Base-by-base conservation (phyloP, 108 stramenopile genomes). In the Tribonema minus region DNA sequence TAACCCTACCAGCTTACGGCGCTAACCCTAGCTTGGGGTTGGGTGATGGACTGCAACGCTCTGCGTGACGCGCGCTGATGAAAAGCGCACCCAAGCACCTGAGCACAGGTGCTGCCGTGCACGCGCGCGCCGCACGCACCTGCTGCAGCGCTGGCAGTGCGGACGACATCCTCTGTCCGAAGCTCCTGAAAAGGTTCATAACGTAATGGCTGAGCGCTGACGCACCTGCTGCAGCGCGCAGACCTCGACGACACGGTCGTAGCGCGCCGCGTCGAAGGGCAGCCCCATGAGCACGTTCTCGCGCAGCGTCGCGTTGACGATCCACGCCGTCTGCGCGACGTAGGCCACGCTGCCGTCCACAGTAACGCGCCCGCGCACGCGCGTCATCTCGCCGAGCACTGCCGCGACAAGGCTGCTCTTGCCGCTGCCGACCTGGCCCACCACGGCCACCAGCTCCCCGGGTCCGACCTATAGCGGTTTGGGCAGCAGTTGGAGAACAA, bases 281-380 rank as follows among this genome's bases (percentile, higher is more conserved):
- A 40, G 28, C 12, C 93, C 94, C 76, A 96, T 87, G 27, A 90
- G 61, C 34, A 96, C 88, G 76, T 96, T 96, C 36, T 93, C 93
- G 39, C 81, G 72, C 1, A 96, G 86, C 20, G 92, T 92, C 34
- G 91, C 93, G 76, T 91, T 89, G 90, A 94, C 90, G 35, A 96
- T 94, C 90, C 90, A 96, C 5, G 93, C 88, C 81, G 93, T 91
- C 85, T 96, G 95, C 2, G 91, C 82, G 15, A 92, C 92, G 71
- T 94, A 96, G 2, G 91, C 86, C 31, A 76, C 70, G 65, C 85
- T 86, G 35, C 88, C 77, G 41, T 60, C 25, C 30, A 87, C 36
- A 12, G 61, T 78, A 5, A 91, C 92, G 89, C 23, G 88, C 87
- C 76, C 88, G 20, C 80, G 71, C 3, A 70, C 65, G 29, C 34